phyloP scores from a whole-genome alignment of 75 land plant species.

The Azolla pinnata region DNA sequence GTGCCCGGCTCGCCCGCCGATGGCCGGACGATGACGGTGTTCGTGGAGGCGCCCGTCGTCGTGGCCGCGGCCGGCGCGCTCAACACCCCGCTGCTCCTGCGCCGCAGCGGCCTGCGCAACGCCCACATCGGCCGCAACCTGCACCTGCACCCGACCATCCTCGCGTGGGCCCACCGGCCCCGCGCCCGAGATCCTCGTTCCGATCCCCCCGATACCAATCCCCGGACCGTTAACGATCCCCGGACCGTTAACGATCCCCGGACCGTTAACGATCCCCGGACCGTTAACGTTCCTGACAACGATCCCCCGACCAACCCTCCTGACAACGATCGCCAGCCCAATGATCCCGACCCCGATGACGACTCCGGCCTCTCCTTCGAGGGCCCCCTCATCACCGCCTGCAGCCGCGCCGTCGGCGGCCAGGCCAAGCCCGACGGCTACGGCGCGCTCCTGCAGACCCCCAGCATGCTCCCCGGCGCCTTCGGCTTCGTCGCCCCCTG shows the following conservation, averaged over 20 bases:
- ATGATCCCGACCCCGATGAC: too few relatives aligned
- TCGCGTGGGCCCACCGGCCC: slow-evolving; percentile 24
- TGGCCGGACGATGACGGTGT: neutral
- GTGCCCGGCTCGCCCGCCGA: neutral
- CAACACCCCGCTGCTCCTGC: slow-evolving; percentile 26
- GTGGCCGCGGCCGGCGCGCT: slow-evolving; percentile 28
- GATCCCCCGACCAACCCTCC: too few relatives aligned
- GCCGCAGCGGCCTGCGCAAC: slow-evolving; percentile 23
- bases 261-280: too few relatives aligned
- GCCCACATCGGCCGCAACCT: slow-evolving; percentile 23
- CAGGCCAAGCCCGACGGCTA: slow-evolving; percentile 4
- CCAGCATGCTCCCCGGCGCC: slow-evolving; percentile 18
- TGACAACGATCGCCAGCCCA: too few relatives aligned
- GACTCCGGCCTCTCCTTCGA: slow-evolving; percentile 12
- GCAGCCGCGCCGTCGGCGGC: neutral
- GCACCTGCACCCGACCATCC: slow-evolving; percentile 16
- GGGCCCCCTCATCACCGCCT: slow-evolving; percentile 31
- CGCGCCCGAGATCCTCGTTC: too few relatives aligned
- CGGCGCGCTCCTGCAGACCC: slow-evolving; percentile 15
- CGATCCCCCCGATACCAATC: too few relatives aligned
- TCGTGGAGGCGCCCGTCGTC: slow-evolving; percentile 22
- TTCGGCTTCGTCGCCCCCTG: slow-evolving; percentile 56
- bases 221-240: slow-evolving; percentile 9
- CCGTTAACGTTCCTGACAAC: too few relatives aligned
- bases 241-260: too few relatives aligned